Conservation (phyloP, 2,329 filamentous ascomycete genomes). For the Lecanicillium sp. region DNA sequence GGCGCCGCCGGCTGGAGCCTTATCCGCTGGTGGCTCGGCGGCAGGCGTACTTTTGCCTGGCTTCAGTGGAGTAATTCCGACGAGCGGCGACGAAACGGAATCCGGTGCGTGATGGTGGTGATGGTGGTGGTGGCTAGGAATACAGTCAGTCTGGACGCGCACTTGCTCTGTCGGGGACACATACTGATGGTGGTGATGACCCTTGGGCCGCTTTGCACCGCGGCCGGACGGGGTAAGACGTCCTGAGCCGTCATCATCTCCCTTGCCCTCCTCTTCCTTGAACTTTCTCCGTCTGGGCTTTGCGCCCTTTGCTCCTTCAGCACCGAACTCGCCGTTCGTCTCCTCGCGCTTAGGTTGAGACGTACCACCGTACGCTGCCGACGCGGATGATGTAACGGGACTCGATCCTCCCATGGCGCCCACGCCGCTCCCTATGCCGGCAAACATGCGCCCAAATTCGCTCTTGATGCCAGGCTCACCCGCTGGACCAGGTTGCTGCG, state of each 20-base stretch:
- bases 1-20: conserved; percentile 24
- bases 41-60: conserved; percentile 38
- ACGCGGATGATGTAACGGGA: conserved; percentile 34
- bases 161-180: conserved; percentile 19
- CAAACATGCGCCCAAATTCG: conserved; percentile 91
- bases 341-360: conserved; percentile 46
- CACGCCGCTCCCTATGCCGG: conserved; percentile 67
- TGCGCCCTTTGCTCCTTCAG: conserved; percentile 33
- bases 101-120: conserved; percentile 48
- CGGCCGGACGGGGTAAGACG: conserved; percentile 52
- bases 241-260: conserved; percentile 60
- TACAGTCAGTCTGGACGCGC: conserved; percentile 13
- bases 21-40: conserved; percentile 37
- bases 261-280: conserved; percentile 65
- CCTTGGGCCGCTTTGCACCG: conserved; percentile 57
- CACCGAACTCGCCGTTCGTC: conserved; percentile 36
- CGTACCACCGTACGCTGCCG: conserved; percentile 37
- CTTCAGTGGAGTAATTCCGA: conserved; percentile 38
- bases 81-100: conserved; percentile 33
- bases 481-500: conserved; percentile 67
- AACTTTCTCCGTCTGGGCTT: conserved; percentile 60
- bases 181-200: conserved; percentile 62
- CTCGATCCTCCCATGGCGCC: conserved; percentile 43
- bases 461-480: conserved; percentile 88
- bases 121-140: conserved; percentile 46